Evolutionary conservation across 1,139 yeast species (phyloP).

Genomic region (Saccharomyces hybrid): DNA sequence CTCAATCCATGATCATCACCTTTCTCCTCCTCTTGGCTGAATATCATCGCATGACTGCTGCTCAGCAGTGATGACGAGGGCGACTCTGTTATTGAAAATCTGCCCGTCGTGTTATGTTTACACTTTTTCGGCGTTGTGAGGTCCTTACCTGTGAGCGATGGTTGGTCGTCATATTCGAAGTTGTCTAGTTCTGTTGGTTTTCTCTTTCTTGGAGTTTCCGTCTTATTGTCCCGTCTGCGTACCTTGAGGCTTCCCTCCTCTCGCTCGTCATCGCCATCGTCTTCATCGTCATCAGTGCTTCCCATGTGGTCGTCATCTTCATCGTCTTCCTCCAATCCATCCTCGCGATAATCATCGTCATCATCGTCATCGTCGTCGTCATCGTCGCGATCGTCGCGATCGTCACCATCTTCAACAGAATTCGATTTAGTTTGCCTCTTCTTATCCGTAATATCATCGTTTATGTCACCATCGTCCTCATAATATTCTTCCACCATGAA

Average conservation of each 20-base stretch:
- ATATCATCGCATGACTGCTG: not conserved
- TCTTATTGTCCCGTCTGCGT: conserved; percentile 2
- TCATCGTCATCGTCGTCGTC: conserved; percentile 15
- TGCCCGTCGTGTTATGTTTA: conserved; percentile 8
- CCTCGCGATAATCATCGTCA: conserved; percentile 15
- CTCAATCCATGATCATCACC: not conserved
- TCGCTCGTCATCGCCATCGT: conserved; percentile 10
- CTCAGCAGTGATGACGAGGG: not conserved
- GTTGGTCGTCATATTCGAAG: conserved; percentile 15
- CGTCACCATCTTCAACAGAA: conserved; percentile 9
- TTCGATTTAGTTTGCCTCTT: not conserved
- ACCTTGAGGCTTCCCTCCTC: conserved; percentile 3
- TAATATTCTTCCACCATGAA: conserved; percentile 23
- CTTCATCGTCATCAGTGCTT: conserved; percentile 10
- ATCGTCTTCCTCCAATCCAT: conserved; percentile 19
- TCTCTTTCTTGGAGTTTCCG: conserved; percentile 19
- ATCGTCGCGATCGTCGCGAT: too few species aligned
- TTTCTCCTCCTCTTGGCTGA: not conserved
- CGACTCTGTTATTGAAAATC: not conserved
- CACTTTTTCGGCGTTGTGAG: conserved; percentile 23
- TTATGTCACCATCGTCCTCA: conserved; percentile 16
- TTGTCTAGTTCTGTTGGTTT: conserved; percentile 25
- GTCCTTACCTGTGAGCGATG: conserved; percentile 5
- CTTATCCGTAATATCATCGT: conserved; percentile 11
- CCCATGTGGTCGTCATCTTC: conserved; percentile 15